Conservation (phyloP, 2,329 filamentous ascomycete species). For the Fusarium sp. region DNA sequence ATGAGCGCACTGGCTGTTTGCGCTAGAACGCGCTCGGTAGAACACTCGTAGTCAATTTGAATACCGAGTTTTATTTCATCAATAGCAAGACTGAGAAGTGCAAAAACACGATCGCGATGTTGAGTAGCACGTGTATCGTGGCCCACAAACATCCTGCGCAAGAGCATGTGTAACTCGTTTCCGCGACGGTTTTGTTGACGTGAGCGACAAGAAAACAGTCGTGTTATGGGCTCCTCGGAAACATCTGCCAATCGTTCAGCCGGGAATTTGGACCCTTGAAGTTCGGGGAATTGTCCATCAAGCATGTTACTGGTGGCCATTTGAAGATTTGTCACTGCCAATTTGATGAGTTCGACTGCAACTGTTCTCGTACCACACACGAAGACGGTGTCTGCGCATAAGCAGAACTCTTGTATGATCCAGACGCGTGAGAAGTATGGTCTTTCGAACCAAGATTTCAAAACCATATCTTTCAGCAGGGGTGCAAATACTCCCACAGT, state of each 20-base stretch:
- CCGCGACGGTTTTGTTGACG: neutral
- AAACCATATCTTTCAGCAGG: accelerated
- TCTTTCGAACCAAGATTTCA: neutral
- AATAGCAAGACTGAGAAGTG: neutral
- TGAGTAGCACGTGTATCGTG: neutral
- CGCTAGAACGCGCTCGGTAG: neutral
- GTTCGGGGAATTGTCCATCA: accelerated
- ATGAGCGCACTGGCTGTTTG: neutral
- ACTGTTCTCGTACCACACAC: neutral
- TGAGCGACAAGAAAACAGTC: neutral
- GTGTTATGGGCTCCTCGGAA: neutral
- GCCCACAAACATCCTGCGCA: neutral
- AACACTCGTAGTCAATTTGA: neutral
- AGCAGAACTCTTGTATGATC: neutral
- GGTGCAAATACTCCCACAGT: neutral
- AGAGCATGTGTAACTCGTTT: neutral
- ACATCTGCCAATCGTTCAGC: neutral
- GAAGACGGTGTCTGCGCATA: neutral
- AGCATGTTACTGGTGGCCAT: neutral
- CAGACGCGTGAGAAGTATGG: conserved; percentile 1
- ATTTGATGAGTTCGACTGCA: neutral
- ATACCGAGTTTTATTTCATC: neutral
- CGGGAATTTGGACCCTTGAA: neutral
- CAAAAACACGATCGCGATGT: conserved; percentile 4
- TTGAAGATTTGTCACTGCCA: neutral